These are phyloP conservation scores for Ziziphus jujuba DNA, from an alignment of 306 rosid species.

Conservation along the genomic window DNA sequence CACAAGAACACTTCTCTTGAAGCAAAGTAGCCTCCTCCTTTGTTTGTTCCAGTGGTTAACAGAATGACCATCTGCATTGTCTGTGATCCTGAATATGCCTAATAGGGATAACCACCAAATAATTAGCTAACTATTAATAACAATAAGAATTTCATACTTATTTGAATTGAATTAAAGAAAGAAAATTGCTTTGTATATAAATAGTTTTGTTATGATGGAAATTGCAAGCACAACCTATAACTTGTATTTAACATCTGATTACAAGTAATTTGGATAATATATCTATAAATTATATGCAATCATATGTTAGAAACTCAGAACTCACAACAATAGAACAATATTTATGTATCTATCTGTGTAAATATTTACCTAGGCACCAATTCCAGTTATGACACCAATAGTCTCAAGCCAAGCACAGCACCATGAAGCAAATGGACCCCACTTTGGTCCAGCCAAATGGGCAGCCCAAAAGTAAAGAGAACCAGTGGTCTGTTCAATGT, in stretches of 20 bases:
- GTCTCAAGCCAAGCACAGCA: constrained; percentile 35
- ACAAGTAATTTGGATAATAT: too few relatives aligned
- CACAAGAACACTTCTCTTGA: constrained; percentile 22
- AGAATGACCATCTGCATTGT: constrained; percentile 27
- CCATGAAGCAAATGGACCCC: constrained; percentile 38
- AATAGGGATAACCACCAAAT: background rate
- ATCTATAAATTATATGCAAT: too few relatives aligned
- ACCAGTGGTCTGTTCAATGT: constrained; percentile 27
- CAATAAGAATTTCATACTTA: too few relatives aligned
- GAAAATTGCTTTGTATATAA: background rate
- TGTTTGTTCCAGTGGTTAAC: constrained; percentile 29
- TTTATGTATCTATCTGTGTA: too few relatives aligned
- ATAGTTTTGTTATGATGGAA: too few relatives aligned
- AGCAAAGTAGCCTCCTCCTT: constrained; percentile 33
- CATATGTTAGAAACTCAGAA: too few relatives aligned
- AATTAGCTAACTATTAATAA: background rate
- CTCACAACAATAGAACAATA: too few relatives aligned
- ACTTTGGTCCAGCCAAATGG: constrained; percentile 30
- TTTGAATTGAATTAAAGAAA: background rate
- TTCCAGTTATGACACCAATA: constrained; percentile 25
- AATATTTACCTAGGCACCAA: constrained; percentile 31
- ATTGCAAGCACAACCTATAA: too few relatives aligned
- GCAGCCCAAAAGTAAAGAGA: constrained; percentile 35
- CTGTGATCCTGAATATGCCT: constrained; percentile 34
- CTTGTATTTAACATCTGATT: too few relatives aligned